phyloP scores from a whole-genome alignment of 352 stramenopile species.

The Pilasporangium apinafurcum region DNA sequence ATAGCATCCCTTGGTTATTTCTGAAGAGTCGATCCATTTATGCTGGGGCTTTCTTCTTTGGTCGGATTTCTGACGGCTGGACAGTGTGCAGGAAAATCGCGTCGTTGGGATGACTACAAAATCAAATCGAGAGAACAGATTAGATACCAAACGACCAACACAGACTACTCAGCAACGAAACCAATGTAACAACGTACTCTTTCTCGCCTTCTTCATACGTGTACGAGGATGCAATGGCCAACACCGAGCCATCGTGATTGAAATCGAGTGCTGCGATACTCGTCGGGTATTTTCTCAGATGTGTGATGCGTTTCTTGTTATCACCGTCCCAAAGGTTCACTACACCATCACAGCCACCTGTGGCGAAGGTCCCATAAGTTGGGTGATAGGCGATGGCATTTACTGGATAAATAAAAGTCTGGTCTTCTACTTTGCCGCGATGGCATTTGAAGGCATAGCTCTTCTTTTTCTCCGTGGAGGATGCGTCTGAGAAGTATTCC shows the following conservation, averaged over 20 bases:
- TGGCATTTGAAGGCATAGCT: slow-evolving; percentile 99
- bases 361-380: slow-evolving; percentile 91
- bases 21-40: too few species aligned
- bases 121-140: slow-evolving; percentile 1
- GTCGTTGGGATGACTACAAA: slow-evolving; percentile 86
- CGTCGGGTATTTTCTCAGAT: slow-evolving; percentile 78
- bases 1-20: too few species aligned
- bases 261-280: slow-evolving; percentile 94
- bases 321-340: slow-evolving; percentile 93
- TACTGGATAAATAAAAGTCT: slow-evolving; percentile 91
- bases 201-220: slow-evolving; percentile 97
- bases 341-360: slow-evolving; percentile 91
- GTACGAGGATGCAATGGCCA: slow-evolving; percentile 95
- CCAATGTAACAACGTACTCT: slow-evolving; percentile 52
- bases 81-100: slow-evolving; percentile 91
- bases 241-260: slow-evolving; percentile 87
- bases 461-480: slow-evolving; percentile 30
- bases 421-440: slow-evolving; percentile 78
- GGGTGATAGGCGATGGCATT: slow-evolving; percentile 97
- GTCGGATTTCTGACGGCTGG: slow-evolving; percentile 82
- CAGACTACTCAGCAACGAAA: not conserved
- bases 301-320: slow-evolving; percentile 93
- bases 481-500: slow-evolving; percentile 89
- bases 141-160: slow-evolving; percentile 1
- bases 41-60: slow-evolving; percentile 49